A percentile compares a stretch with the other conserved stretches of the same genome.
Evolutionary conservation across 352 stramenopile genomes (phyloP).

Genomic region (Pythium utonaiense): DNA sequence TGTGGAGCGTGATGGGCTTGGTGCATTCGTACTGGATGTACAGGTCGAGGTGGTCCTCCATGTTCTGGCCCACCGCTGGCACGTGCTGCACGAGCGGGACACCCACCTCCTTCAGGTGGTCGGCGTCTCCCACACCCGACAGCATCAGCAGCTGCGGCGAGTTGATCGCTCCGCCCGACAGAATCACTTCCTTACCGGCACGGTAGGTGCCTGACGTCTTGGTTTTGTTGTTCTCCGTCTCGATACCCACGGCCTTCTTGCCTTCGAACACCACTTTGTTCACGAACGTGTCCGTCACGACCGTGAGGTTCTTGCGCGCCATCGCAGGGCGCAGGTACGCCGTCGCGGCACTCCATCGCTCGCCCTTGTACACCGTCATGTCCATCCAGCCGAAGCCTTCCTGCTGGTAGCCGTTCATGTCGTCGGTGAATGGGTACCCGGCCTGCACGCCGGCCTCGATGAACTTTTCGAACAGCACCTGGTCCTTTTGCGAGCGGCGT

Average conservation of each 20-base stretch:
- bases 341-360: slow-evolving; percentile 72
- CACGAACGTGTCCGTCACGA: slow-evolving; percentile 81
- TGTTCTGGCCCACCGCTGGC: slow-evolving; percentile 81
- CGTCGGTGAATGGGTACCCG: slow-evolving; percentile 83
- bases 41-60: slow-evolving; percentile 87
- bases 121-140: slow-evolving; percentile 75
- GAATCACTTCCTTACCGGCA: slow-evolving; percentile 85
- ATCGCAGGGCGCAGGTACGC: slow-evolving; percentile 76
- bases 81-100: slow-evolving; percentile 75
- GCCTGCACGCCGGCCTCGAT: slow-evolving; percentile 84
- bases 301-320: slow-evolving; percentile 62
- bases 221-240: slow-evolving; percentile 59
- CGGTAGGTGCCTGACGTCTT: slow-evolving; percentile 46
- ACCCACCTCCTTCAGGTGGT: slow-evolving; percentile 71
- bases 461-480: slow-evolving; percentile 88
- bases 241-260: slow-evolving; percentile 73
- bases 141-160: slow-evolving; percentile 87
- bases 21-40: slow-evolving; percentile 89
- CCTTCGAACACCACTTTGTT: slow-evolving; percentile 83
- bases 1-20: slow-evolving; percentile 87
- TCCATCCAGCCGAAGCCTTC: slow-evolving; percentile 91
- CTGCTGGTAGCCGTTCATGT: slow-evolving; percentile 90
- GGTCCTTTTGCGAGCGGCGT: slow-evolving; percentile 71
- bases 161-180: slow-evolving; percentile 86
- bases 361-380: slow-evolving; percentile 80